These are phyloP conservation scores for Zea luxurians DNA, from an alignment of 176 grass and related monocot species.

Conservation along the genomic window DNA sequence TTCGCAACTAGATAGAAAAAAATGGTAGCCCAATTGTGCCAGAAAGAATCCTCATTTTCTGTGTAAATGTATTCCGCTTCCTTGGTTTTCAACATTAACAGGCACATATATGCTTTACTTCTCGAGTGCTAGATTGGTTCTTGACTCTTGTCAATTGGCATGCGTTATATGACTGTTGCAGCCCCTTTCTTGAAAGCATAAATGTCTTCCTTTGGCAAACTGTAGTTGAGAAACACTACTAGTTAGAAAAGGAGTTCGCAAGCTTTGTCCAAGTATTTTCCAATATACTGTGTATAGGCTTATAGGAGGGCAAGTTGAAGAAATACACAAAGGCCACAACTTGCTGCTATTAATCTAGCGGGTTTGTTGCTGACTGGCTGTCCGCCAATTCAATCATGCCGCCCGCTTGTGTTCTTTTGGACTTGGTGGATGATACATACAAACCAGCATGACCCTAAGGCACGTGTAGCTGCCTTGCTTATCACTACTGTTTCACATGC, in stretches of 20 bases:
- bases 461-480: background rate
- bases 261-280: background rate
- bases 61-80: slow-evolving; percentile 1
- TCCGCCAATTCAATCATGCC: background rate
- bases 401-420: background rate
- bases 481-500: background rate
- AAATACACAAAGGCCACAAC: background rate
- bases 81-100: slow-evolving; percentile 25
- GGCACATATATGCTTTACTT: background rate
- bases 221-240: background rate
- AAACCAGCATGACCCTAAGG: background rate
- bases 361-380: background rate
- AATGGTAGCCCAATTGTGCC: background rate
- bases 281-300: background rate
- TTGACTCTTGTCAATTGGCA: slow-evolving; percentile 2
- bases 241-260: background rate
- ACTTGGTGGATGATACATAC: background rate
- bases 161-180: background rate
- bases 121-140: background rate
- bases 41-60: slow-evolving; percentile 4
- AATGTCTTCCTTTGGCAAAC: background rate
- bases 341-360: background rate
- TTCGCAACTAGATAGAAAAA: too few relatives aligned
- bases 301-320: background rate
- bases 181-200: background rate